These are phyloP conservation scores for Theobroma grandiflorum DNA, from an alignment of 441 rosid species.

Conservation along the genomic window DNA sequence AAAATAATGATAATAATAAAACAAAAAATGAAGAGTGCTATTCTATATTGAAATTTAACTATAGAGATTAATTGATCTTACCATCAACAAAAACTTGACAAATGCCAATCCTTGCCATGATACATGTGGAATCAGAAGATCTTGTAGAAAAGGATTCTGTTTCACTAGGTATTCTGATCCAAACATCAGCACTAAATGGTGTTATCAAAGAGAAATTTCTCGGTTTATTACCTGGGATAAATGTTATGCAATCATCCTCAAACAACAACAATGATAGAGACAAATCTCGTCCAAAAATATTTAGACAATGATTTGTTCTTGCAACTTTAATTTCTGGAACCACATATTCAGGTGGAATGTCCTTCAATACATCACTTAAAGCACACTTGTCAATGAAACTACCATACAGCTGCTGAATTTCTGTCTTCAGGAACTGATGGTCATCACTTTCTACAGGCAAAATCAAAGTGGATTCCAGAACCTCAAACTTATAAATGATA, in stretches of 20 bases:
- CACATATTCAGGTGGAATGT: slow-evolving; percentile 63
- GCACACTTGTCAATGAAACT: slow-evolving; percentile 53
- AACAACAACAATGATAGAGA: slow-evolving; percentile 54
- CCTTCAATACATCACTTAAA: slow-evolving; percentile 49
- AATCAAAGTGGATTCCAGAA: slow-evolving; percentile 77
- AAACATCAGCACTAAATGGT: slow-evolving; percentile 68
- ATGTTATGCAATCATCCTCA: slow-evolving; percentile 50
- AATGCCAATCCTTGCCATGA: slow-evolving; percentile 70
- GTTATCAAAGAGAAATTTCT: slow-evolving; percentile 53
- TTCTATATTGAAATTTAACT: slow-evolving; percentile 20
- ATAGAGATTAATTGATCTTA: slow-evolving; percentile 45
- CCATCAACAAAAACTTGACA: slow-evolving; percentile 82
- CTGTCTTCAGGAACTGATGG: slow-evolving; percentile 61
- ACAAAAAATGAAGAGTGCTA: slow-evolving; percentile 1
- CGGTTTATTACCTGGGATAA: slow-evolving; percentile 41
- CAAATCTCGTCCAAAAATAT: slow-evolving; percentile 79
- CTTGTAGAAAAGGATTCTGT: slow-evolving; percentile 34
- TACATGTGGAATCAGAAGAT: slow-evolving; percentile 51
- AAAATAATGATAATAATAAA: slow-evolving; percentile 28
- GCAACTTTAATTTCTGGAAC: slow-evolving; percentile 63
- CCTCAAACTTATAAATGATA: slow-evolving; percentile 75
- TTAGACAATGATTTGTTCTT: slow-evolving; percentile 56
- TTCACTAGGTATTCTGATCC: slow-evolving; percentile 85
- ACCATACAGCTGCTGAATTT: slow-evolving; percentile 65
- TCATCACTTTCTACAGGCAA: slow-evolving; percentile 62